phyloP scores from a whole-genome alignment of 352 stramenopile species.

The Pythium dissimile region DNA sequence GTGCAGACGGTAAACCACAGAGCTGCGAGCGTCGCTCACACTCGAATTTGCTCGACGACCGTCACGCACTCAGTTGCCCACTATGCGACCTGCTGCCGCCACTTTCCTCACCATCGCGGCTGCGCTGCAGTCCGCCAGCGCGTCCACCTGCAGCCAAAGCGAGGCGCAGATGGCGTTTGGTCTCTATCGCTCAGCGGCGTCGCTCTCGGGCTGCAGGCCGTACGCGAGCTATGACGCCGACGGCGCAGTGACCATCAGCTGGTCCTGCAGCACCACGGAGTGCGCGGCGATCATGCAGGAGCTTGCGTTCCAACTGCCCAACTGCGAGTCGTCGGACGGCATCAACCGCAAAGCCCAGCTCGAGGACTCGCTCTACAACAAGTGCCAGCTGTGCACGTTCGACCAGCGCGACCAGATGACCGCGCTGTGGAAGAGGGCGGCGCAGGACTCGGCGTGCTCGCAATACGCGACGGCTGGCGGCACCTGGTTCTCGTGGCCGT shows the following conservation, averaged over 20 bases:
- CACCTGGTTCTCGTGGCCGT: slow-evolving; percentile 18
- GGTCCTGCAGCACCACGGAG: slow-evolving; percentile 1
- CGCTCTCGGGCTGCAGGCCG: slow-evolving; percentile 3
- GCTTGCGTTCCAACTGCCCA: slow-evolving; percentile 11
- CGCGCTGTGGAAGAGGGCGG: slow-evolving; percentile 6
- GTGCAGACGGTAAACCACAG: too few relatives aligned
- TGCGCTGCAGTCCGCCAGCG: neutral
- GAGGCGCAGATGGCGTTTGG: neutral
- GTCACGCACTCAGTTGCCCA: neutral
- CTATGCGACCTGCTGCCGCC: neutral
- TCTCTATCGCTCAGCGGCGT: slow-evolving; percentile 2
- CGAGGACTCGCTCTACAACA: slow-evolving; percentile 2
- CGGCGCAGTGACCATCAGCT: slow-evolving; percentile 7
- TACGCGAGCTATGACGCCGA: neutral
- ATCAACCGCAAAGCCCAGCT: slow-evolving; percentile 5
- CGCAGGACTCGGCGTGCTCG: slow-evolving; percentile 1
- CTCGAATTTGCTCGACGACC: neutral
- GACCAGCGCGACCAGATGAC: slow-evolving; percentile 5
- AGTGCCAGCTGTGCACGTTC: slow-evolving; percentile 15
- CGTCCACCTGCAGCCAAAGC: slow-evolving; percentile 3
- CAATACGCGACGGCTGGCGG: neutral
- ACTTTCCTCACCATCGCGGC: neutral
- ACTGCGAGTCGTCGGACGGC: slow-evolving; percentile 5
- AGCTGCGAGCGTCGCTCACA: neutral
- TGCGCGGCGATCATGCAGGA: slow-evolving; percentile 10